Evolutionary conservation across 106 monocot species (phyloP).

Genomic region (Acorus calamus): DNA sequence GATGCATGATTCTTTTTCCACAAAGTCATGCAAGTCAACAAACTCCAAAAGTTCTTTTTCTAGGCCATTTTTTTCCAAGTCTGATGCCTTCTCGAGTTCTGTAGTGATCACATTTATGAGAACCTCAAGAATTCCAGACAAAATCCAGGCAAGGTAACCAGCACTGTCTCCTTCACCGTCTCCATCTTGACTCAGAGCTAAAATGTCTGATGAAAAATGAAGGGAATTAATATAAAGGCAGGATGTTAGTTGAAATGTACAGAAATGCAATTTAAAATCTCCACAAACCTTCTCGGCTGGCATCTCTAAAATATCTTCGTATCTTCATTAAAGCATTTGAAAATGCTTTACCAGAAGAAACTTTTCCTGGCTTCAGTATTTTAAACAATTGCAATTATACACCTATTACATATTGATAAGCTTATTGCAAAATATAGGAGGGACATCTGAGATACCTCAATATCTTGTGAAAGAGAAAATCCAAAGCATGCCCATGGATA

Average conservation of each 20-base stretch:
- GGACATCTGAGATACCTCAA: constrained; percentile 39
- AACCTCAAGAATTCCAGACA: constrained; percentile 62
- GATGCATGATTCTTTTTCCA: constrained; percentile 34
- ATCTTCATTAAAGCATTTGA: constrained; percentile 65
- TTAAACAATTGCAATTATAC: not conserved
- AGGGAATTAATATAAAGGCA: constrained; percentile 5
- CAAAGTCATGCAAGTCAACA: constrained; percentile 24
- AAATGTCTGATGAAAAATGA: constrained; percentile 21
- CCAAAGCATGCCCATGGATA: constrained; percentile 57
- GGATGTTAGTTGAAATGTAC: not conserved
- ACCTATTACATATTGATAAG: no score
- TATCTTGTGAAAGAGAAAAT: constrained; percentile 84
- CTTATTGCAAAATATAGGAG: not conserved
- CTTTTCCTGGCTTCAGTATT: constrained; percentile 29
- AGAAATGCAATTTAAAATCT: not conserved
- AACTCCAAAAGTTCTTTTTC: constrained; percentile 64
- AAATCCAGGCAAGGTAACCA: constrained; percentile 15
- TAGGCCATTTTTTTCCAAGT: constrained; percentile 22
- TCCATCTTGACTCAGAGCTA: constrained; percentile 27
- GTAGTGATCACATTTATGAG: constrained; percentile 41
- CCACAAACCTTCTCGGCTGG: constrained; percentile 39
- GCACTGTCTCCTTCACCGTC: constrained; percentile 27
- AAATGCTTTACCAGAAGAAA: constrained; percentile 52
- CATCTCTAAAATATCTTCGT: constrained; percentile 34
- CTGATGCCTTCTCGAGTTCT: constrained; percentile 54